These are phyloP conservation scores for Leavenworthia alabamica DNA, from an alignment of 345 rosid species.

Conservation along the genomic window DNA sequence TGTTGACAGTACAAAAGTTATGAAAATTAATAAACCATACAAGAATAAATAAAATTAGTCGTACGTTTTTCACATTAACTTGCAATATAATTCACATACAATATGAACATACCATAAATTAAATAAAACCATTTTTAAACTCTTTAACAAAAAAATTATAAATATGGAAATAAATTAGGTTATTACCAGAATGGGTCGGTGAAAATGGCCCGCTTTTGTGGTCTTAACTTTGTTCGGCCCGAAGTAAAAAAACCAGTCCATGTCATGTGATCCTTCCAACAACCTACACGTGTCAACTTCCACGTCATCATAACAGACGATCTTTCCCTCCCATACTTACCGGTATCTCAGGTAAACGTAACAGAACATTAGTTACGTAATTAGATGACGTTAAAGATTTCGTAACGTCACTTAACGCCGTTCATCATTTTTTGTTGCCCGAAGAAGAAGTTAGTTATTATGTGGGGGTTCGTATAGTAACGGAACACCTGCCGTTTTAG, in stretches of 20 bases:
- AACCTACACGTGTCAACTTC: constrained; percentile 15
- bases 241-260: constrained; percentile 7
- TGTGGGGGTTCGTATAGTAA: constrained; percentile 15
- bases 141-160: not conserved
- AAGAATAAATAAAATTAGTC: not conserved
- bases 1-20: no score
- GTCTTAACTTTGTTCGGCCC: constrained; percentile 12
- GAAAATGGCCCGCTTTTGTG: constrained; percentile 8
- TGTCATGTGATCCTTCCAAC: constrained; percentile 32
- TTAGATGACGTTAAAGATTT: constrained; percentile 14
- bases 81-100: not conserved
- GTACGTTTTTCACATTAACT: not conserved
- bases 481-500: constrained; percentile 34
- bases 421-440: constrained; percentile 5
- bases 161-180: not conserved
- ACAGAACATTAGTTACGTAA: constrained; percentile 21
- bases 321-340: constrained; percentile 19
- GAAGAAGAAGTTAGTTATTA: constrained; percentile 15
- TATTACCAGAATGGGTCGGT: constrained; percentile 9
- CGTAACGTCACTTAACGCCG: constrained; percentile 23
- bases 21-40: no score
- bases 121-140: no score
- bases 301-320: constrained; percentile 16
- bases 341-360: constrained; percentile 28
- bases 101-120: not conserved